Evolutionary conservation across 768 basidiomycete genomes (phyloP).

Genomic region (Pleurotus citrinopileatus): DNA sequence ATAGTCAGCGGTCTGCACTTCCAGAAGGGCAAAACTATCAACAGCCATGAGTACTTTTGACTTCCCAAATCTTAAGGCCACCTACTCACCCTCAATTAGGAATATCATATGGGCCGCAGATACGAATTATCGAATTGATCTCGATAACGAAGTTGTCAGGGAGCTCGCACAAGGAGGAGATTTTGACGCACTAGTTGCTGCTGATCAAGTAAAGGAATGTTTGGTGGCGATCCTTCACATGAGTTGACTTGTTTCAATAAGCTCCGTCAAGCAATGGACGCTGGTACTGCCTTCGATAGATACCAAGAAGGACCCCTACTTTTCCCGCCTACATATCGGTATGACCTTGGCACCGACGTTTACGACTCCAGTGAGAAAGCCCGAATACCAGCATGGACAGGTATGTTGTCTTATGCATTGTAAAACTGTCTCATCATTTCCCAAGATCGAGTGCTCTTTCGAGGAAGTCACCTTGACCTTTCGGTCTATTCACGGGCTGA

Average conservation of each 20-base stretch:
- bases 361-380: conserved; percentile 97
- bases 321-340: conserved; percentile 96
- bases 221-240: background rate
- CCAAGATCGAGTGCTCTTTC: conserved; percentile 89
- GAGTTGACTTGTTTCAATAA: conserved; percentile 25
- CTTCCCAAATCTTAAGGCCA: conserved; percentile 3
- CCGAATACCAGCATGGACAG: conserved; percentile 97
- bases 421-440: conserved; percentile 5
- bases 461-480: conserved; percentile 69
- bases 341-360: conserved; percentile 74
- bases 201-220: conserved; percentile 71
- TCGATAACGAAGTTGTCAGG: conserved; percentile 81
- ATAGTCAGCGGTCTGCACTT: conserved; percentile 85
- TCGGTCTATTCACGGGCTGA: conserved; percentile 82
- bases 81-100: conserved; percentile 35
- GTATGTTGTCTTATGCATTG: conserved; percentile 36
- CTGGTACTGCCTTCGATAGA: conserved; percentile 71
- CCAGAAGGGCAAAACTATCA: conserved; percentile 83
- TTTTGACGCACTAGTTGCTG: conserved; percentile 69
- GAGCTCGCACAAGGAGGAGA: conserved; percentile 60
- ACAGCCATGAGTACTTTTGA: conserved; percentile 78
- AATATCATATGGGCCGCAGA: conserved; percentile 94
- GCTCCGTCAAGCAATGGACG: conserved; percentile 73
- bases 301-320: conserved; percentile 87
- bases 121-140: conserved; percentile 90